Evolutionary conservation across 2,329 filamentous ascomycete genomes (phyloP).

Genomic region (Penicillium polonicum): DNA sequence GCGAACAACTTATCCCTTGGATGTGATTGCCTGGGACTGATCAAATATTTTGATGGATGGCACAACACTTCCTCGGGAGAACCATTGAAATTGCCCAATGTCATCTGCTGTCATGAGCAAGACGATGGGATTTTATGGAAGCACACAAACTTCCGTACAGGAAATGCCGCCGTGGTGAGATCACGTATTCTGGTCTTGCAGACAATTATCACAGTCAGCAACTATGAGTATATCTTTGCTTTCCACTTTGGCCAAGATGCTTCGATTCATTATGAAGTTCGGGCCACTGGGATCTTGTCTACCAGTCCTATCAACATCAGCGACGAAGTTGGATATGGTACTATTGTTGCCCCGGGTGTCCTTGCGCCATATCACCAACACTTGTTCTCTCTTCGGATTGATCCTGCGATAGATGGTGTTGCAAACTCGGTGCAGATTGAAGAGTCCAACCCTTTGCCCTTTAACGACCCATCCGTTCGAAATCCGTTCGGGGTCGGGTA

Average conservation of each 20-base stretch:
- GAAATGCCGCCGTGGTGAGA: slow-evolving; percentile 36
- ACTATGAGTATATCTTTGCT: slow-evolving; percentile 48
- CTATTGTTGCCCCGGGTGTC: slow-evolving; percentile 43
- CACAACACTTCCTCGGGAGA: slow-evolving; percentile 37
- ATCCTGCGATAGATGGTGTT: slow-evolving; percentile 43
- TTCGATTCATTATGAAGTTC: slow-evolving; percentile 43
- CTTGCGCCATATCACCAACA: slow-evolving; percentile 48
- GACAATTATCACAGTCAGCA: slow-evolving; percentile 44
- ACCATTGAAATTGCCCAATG: slow-evolving; percentile 42
- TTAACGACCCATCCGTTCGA: slow-evolving; percentile 37
- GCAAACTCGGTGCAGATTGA: slow-evolving; percentile 53
- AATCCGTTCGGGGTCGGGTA: slow-evolving; percentile 57
- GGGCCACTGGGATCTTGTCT: slow-evolving; percentile 49
- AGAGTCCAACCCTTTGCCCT: slow-evolving; percentile 57
- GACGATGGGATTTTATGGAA: slow-evolving; percentile 45
- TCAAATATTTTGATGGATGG: slow-evolving; percentile 47
- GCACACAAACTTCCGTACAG: slow-evolving; percentile 41
- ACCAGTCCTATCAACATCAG: slow-evolving; percentile 39
- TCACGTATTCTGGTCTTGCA: slow-evolving; percentile 39
- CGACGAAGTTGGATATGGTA: slow-evolving; percentile 40
- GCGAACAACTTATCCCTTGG: slow-evolving; percentile 45
- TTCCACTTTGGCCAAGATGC: slow-evolving; percentile 46
- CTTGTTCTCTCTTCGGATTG: slow-evolving; percentile 46
- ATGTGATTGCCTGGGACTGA: slow-evolving; percentile 47
- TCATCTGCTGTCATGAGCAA: slow-evolving; percentile 44